Percentiles rank a stretch among this genome's conserved stretches.
Conservation (phyloP, 208 protist genomes). For the Vickermania spadyakhi region DNA sequence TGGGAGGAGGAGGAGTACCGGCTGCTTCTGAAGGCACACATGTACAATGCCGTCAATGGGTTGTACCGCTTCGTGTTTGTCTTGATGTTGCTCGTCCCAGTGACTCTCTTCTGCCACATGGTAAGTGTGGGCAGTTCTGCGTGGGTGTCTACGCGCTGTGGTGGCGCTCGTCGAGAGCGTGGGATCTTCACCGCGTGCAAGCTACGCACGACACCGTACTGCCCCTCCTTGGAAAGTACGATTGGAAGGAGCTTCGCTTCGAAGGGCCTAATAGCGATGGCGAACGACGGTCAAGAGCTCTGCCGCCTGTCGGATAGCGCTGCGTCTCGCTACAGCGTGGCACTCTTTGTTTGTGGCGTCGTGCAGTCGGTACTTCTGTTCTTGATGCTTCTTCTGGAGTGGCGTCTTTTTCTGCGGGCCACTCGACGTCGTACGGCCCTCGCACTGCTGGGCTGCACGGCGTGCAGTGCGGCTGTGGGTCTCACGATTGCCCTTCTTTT, state of each 20-base stretch:
- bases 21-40: background rate
- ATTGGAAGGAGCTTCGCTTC: background rate
- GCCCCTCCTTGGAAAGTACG: background rate
- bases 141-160: background rate
- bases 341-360: background rate
- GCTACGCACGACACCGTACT: background rate
- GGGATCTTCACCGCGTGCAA: background rate
- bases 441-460: background rate
- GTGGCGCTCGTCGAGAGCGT: background rate
- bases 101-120: background rate
- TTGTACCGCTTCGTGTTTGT: background rate
- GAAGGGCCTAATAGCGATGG: background rate
- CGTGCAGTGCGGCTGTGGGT: background rate
- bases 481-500: background rate
- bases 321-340: background rate
- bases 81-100: background rate
- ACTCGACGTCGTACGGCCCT: background rate
- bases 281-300: background rate
- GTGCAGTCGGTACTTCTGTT: background rate
- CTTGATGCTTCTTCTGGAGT: background rate
- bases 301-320: background rate
- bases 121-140: background rate
- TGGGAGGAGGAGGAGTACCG: background rate
- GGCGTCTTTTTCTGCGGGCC: background rate
- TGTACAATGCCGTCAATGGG: background rate